A percentile compares a stretch with the other conserved stretches of the same genome.
These are phyloP conservation scores for Ophiocordyceps camponoti-floridani DNA, from an alignment of 2,329 filamentous ascomycete genomes.

Conservation along the genomic window DNA sequence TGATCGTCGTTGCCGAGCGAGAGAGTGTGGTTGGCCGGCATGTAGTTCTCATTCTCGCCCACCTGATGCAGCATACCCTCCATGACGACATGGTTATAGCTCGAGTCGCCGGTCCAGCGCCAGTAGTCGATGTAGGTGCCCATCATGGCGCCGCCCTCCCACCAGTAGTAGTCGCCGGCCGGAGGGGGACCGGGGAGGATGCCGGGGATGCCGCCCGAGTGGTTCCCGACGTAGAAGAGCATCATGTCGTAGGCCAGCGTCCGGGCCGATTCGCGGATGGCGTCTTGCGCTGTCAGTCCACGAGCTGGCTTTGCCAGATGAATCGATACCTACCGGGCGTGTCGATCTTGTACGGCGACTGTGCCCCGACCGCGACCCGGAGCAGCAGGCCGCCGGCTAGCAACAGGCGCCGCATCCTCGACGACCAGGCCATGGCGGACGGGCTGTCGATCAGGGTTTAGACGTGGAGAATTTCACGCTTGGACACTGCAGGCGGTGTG, in stretches of 20 bases:
- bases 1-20: conserved; percentile 54
- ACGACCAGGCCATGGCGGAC: not conserved
- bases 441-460: not conserved
- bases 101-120: conserved; percentile 45
- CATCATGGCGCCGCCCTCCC: conserved; percentile 54
- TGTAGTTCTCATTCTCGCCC: conserved; percentile 38
- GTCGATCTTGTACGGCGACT: conserved; percentile 11
- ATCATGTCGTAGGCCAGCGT: conserved; percentile 32
- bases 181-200: conserved; percentile 37
- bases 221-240: conserved; percentile 30
- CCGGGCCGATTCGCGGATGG: conserved; percentile 26
- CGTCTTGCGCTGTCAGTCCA: conserved; percentile 12
- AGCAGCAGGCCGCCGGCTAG: conserved; percentile 1
- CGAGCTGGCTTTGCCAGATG: not conserved
- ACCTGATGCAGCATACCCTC: conserved; percentile 39
- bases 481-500: too few relatives aligned
- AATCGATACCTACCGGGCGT: conserved; percentile 9
- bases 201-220: conserved; percentile 32
- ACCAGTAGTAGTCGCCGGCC: conserved; percentile 47
- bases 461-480: not conserved
- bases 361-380: conserved; percentile 5
- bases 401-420: conserved; percentile 1
- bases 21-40: conserved; percentile 39
- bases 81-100: conserved; percentile 41
- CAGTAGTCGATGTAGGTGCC: conserved; percentile 53